A percentile compares a stretch with the other conserved stretches of the same genome.
Conservation (phyloP, 306 rosid genomes). For the Cucurbita ficifolia region DNA sequence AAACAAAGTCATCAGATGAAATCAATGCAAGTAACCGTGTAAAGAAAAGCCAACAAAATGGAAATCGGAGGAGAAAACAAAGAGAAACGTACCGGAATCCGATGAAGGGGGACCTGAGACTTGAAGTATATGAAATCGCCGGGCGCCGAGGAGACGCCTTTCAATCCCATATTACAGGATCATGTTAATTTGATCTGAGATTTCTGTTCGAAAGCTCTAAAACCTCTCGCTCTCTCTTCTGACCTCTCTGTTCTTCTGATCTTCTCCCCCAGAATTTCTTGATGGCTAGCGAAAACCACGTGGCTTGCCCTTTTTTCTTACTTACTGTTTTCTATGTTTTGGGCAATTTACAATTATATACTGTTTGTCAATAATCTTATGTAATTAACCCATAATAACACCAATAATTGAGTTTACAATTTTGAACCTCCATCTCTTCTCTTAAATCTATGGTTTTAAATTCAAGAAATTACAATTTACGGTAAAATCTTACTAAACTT, state of each 20-base stretch:
- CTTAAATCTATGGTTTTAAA: too few relatives aligned
- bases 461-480: too few relatives aligned
- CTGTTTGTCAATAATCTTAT: too few relatives aligned
- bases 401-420: too few relatives aligned
- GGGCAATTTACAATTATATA: too few relatives aligned
- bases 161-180: conserved; percentile 21
- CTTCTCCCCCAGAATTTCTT: background rate
- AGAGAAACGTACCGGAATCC: conserved; percentile 61
- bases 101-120: conserved; percentile 98
- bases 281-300: background rate
- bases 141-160: conserved; percentile 93
- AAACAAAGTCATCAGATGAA: background rate
- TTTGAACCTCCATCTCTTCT: too few relatives aligned
- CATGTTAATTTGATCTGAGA: conserved; percentile 14
- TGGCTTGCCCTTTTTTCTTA: too few relatives aligned
- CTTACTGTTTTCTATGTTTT: too few relatives aligned
- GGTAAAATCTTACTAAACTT: too few relatives aligned
- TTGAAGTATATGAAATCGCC: conserved; percentile 95
- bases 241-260: background rate
- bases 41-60: too few relatives aligned
- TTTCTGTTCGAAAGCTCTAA: conserved; percentile 1
- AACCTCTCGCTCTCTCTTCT: background rate
- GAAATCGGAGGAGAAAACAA: background rate
- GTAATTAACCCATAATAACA: too few relatives aligned
- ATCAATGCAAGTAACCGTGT: background rate